Evolutionary conservation across 2,329 filamentous ascomycete species (phyloP).

Genomic region (Ophiostoma sp.): DNA sequence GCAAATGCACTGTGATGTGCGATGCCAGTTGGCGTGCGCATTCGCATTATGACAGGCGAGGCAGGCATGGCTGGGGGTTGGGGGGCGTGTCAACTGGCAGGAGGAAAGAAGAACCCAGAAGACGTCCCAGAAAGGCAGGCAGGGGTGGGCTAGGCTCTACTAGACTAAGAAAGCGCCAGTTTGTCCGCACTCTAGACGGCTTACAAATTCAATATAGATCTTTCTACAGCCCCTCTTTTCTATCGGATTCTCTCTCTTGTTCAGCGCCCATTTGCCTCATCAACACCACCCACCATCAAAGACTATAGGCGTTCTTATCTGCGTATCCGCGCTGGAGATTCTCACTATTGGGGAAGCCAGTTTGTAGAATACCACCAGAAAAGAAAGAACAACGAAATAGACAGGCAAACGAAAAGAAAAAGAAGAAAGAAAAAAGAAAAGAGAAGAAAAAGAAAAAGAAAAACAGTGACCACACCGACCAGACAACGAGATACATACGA

Average conservation of each 20-base stretch:
- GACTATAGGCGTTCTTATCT: background rate
- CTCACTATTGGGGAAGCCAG: background rate
- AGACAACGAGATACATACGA: background rate
- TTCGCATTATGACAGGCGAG: background rate
- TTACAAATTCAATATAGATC: constrained; percentile 31
- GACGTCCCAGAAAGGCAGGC: background rate
- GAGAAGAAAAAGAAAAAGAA: background rate
- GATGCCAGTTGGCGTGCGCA: background rate
- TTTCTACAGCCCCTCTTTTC: constrained; percentile 29
- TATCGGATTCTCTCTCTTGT: constrained; percentile 21
- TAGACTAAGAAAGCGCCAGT: background rate
- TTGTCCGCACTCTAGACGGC: constrained; percentile 19
- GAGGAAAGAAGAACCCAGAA: constrained; percentile 6
- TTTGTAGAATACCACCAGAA: background rate
- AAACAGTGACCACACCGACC: background rate
- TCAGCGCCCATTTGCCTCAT: constrained; percentile 21
- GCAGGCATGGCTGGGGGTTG: constrained; percentile 10
- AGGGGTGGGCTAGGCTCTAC: background rate
- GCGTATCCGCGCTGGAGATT: background rate
- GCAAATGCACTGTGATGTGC: background rate
- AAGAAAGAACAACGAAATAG: background rate
- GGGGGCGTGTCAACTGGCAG: background rate
- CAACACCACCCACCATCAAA: constrained; percentile 7
- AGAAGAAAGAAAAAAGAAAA: constrained; percentile 10
- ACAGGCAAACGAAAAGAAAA: background rate